Percentiles rank a stretch among this genome's conserved stretches.
phyloP scores from a whole-genome alignment of 2,329 filamentous ascomycete species.

The Xylariaceae sp. region DNA sequence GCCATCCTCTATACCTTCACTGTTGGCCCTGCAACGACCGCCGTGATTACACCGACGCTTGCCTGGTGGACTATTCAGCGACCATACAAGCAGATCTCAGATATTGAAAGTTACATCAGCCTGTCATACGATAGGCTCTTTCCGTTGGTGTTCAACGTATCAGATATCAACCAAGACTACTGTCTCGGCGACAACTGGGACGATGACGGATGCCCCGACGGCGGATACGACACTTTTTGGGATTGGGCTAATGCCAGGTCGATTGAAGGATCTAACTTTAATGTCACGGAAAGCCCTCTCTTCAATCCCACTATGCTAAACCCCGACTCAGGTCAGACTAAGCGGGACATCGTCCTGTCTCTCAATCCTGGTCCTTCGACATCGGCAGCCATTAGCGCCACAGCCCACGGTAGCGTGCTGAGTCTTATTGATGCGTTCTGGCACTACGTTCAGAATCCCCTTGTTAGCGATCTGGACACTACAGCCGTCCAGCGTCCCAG shows the following conservation, averaged over 20 bases:
- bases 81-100: conserved; percentile 4
- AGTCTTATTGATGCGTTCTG: conserved; percentile 12
- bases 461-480: conserved; percentile 1
- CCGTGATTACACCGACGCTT: conserved; percentile 4
- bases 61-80: conserved; percentile 4
- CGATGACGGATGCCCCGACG: conserved; percentile 1
- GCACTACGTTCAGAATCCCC: too few relatives aligned
- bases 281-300: conserved; percentile 4
- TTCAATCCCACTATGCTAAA: conserved; percentile 8
- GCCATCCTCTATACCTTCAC: conserved; percentile 8
- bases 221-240: not conserved
- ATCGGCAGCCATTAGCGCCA: conserved; percentile 3
- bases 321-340: conserved; percentile 6
- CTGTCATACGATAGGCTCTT: conserved; percentile 1
- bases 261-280: conserved; percentile 4
- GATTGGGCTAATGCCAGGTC: conserved; percentile 5
- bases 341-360: conserved; percentile 6
- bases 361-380: conserved; percentile 1
- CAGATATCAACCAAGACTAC: not conserved
- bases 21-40: conserved; percentile 11
- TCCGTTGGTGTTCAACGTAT: not conserved
- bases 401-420: conserved; percentile 5
- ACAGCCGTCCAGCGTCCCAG: conserved; percentile 5
- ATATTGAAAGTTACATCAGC: conserved; percentile 2
- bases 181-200: not conserved